Evolutionary conservation across 129 eudicot species (phyloP).

Genomic region (Helichrysum umbraculigerum): DNA sequence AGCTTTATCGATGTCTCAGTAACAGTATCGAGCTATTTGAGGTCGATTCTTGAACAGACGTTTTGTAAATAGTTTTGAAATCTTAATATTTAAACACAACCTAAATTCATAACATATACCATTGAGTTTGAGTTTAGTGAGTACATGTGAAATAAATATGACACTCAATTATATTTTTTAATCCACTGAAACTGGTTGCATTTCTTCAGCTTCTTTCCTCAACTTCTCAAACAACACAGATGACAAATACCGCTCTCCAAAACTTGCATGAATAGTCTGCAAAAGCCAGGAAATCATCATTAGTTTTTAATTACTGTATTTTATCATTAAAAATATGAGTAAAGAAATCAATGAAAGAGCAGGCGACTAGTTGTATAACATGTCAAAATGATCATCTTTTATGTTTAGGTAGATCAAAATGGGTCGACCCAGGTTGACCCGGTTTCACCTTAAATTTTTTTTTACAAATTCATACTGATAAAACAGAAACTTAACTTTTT

Average conservation of each 20-base stretch:
- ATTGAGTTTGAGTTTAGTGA: conserved; percentile 7
- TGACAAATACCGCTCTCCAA: conserved; percentile 87
- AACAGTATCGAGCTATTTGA: too few relatives aligned
- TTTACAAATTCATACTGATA: too few relatives aligned
- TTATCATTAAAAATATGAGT: not conserved
- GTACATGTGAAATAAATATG: conserved; percentile 3
- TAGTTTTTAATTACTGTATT: not conserved
- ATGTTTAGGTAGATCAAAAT: not conserved
- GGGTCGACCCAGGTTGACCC: not conserved
- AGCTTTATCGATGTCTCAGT: not conserved
- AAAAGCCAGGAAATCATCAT: not conserved
- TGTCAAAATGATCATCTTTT: not conserved
- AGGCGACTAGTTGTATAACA: not conserved
- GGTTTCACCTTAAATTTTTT: not conserved
- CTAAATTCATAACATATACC: not conserved
- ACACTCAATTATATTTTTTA: conserved; percentile 13
- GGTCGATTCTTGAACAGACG: too few relatives aligned
- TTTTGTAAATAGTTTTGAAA: not conserved
- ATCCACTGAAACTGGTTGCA: conserved; percentile 96
- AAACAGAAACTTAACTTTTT: not conserved
- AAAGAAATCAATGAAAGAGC: not conserved
- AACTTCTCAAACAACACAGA: conserved; percentile 79
- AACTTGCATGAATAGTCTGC: conserved; percentile 87
- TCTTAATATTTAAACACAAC: not conserved
- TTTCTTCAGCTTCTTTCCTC: conserved; percentile 82